A percentile compares a stretch with the other conserved stretches of the same genome.
Evolutionary conservation across 495 filamentous ascomycete genomes (phyloP).

Genomic region (Talaromyces stipitatus): DNA sequence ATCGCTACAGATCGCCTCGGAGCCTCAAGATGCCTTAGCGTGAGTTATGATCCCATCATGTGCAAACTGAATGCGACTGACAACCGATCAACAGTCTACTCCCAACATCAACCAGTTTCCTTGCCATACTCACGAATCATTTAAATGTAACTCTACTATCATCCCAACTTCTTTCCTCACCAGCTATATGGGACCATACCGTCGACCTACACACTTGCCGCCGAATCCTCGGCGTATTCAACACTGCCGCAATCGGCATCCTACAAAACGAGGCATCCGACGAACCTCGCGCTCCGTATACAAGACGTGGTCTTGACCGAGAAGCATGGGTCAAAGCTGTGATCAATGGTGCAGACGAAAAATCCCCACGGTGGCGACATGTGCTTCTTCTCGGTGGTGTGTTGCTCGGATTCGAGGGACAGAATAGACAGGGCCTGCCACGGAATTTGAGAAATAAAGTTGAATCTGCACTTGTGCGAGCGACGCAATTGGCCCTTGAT

Average conservation of each 20-base stretch:
- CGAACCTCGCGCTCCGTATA: conserved; percentile 27
- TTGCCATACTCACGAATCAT: conserved; percentile 80
- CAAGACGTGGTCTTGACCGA: conserved; percentile 38
- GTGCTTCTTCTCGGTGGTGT: conserved; percentile 72
- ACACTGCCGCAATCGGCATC: conserved; percentile 66
- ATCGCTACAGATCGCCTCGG: conserved; percentile 40
- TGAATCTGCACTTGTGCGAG: conserved; percentile 68
- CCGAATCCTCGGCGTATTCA: conserved; percentile 79
- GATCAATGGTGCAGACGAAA: conserved; percentile 74
- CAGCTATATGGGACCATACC: conserved; percentile 73
- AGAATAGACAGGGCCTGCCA: conserved; percentile 56
- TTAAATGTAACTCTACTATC: conserved; percentile 85
- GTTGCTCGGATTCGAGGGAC: conserved; percentile 70
- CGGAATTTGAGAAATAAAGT: conserved; percentile 58
- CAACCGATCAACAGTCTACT: conserved; percentile 51
- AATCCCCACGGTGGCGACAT: conserved; percentile 84
- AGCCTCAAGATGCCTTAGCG: conserved; percentile 43
- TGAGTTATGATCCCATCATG: conserved; percentile 29
- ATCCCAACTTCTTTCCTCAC: conserved; percentile 79
- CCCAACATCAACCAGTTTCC: conserved; percentile 69
- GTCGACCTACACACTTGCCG: conserved; percentile 67
- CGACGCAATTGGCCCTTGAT: conserved; percentile 68
- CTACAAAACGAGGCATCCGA: conserved; percentile 46
- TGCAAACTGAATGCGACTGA: background rate
- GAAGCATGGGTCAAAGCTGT: conserved; percentile 83